Evolutionary conservation across 495 filamentous ascomycete genomes (phyloP), one percentile per base, ranked within the genome.

Genomic region (Podospora bellae-mahoneyi): DNA sequence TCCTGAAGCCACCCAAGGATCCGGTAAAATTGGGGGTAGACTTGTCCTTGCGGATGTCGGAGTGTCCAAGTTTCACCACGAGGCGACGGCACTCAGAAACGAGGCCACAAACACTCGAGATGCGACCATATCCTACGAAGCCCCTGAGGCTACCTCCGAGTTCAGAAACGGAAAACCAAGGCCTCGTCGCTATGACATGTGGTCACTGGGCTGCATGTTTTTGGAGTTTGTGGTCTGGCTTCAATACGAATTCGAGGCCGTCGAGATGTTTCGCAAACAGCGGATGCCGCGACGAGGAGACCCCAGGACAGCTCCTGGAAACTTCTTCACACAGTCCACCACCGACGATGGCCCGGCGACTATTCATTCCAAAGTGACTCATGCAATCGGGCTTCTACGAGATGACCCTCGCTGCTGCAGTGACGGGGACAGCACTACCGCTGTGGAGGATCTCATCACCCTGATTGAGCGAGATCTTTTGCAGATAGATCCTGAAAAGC

Each of bases 141-240:
- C 67, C 9, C 67, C 70, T 5, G 70, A 69, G 39, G 70, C 66
- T 18, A 18, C 53, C 27, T 57, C 59, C 23, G 64, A 66, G 4
- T 27, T 26, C 15, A 23, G 3, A 34, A 58, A 57, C 34, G 54
- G 62, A 4, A 66, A 60, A 1, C 70, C 70, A 30, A 66, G 70
- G 39, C 34, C 63, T 7, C 62, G 70, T 15, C 32, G 57, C n/a
- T 74, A 73, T 55, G 76, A 76, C 53, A 64, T 75, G 39, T 76
- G 76, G 76, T 76, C 74, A 18, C 58, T 73, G 15, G 74, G 76
- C 19, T 78, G 76, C 27, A 66, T 76, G 20, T 58, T 75, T 5
- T 67, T 77, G 20, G 74, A 77, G 69, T 58, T 60, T 55, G 30
- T 61, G 7, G 65, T 70, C 23, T 76, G 74, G 75, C 62, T 74